A percentile compares a stretch with the other conserved stretches of the same genome.
Evolutionary conservation across 163 green algal species (phyloP).

Genomic region (Scenedesmus sp.): DNA sequence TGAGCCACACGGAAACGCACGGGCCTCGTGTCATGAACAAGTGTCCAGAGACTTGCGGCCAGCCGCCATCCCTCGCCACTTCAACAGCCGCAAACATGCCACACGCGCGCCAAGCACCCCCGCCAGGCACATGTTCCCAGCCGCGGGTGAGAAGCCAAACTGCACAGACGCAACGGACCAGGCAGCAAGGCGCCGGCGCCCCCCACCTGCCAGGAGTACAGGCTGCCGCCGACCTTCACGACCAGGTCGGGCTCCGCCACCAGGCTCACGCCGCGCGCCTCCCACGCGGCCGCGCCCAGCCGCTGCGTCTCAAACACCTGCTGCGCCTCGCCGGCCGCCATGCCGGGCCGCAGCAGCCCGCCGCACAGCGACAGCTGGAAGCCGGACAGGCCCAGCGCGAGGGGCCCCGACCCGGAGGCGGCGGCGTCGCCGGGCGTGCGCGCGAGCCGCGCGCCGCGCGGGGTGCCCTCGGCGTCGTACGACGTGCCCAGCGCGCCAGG

Average conservation of each 20-base stretch:
- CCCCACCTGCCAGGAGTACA: slow-evolving; percentile 70
- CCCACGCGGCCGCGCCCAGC: slow-evolving; percentile 52
- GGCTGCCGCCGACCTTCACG: slow-evolving; percentile 63
- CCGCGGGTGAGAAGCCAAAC: too few species aligned
- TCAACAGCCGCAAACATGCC: too few species aligned
- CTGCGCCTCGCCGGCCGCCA: slow-evolving; percentile 58
- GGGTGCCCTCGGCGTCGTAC: slow-evolving; percentile 15
- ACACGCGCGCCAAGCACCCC: too few species aligned
- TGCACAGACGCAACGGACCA: too few species aligned
- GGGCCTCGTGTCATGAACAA: too few species aligned
- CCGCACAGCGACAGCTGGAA: slow-evolving; percentile 84
- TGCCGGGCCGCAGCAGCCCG: slow-evolving; percentile 54
- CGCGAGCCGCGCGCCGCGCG: background rate
- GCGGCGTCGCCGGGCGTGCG: slow-evolving; percentile 3
- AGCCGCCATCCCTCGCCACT: too few species aligned
- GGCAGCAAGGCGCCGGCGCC: background rate
- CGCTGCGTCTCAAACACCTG: slow-evolving; percentile 65
- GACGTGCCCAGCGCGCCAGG: slow-evolving; percentile 21
- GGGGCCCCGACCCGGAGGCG: background rate
- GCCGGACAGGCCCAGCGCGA: slow-evolving; percentile 46
- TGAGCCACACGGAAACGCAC: too few species aligned
- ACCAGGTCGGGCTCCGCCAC: slow-evolving; percentile 62
- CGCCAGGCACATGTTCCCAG: too few species aligned
- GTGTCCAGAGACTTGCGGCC: too few species aligned
- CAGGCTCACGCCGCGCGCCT: slow-evolving; percentile 42